Percentiles rank a stretch among this genome's conserved stretches.
These are phyloP conservation scores for Neurospora africana DNA, from an alignment of 495 filamentous ascomycete genomes.

Conservation along the genomic window DNA sequence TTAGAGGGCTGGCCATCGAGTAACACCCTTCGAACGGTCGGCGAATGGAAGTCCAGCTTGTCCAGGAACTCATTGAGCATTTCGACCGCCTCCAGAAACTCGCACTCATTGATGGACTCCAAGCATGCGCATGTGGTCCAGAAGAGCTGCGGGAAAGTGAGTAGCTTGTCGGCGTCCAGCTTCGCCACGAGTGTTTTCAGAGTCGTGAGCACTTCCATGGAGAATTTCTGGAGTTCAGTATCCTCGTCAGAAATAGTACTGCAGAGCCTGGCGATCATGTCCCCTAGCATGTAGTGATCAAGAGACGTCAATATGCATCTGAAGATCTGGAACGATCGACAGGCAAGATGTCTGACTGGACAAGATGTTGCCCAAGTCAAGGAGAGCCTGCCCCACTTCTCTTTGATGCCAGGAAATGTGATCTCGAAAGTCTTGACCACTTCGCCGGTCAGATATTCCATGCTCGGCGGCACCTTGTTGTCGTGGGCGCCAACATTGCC, in stretches of 20 bases:
- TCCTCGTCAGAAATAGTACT: conserved; percentile 94
- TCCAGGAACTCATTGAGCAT: conserved; percentile 85
- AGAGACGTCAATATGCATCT: conserved; percentile 81
- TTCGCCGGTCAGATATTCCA: conserved; percentile 70
- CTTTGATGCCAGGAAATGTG: conserved; percentile 75
- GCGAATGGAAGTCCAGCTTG: conserved; percentile 70
- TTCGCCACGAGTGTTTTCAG: conserved; percentile 81
- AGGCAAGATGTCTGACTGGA: conserved; percentile 90
- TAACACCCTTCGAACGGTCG: conserved; percentile 54
- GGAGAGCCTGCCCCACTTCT: conserved; percentile 80
- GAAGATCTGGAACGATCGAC: conserved; percentile 95
- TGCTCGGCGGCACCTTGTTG: conserved; percentile 72
- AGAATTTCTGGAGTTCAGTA: conserved; percentile 85
- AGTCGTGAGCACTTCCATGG: conserved; percentile 94
- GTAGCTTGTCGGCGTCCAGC: conserved; percentile 63
- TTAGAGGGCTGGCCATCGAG: conserved; percentile 68
- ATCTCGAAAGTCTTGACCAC: conserved; percentile 78
- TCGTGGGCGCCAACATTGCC: conserved; percentile 62
- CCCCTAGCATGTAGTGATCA: conserved; percentile 85
- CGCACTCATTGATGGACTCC: conserved; percentile 88
- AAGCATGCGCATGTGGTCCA: conserved; percentile 96
- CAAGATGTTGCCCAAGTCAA: conserved; percentile 95
- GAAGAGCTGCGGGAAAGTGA: conserved; percentile 87
- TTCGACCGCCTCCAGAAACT: conserved; percentile 81
- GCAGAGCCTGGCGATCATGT: conserved; percentile 88